These are phyloP conservation scores for Trypanosoma scelopori DNA, from an alignment of 208 protist species.

Conservation along the genomic window DNA sequence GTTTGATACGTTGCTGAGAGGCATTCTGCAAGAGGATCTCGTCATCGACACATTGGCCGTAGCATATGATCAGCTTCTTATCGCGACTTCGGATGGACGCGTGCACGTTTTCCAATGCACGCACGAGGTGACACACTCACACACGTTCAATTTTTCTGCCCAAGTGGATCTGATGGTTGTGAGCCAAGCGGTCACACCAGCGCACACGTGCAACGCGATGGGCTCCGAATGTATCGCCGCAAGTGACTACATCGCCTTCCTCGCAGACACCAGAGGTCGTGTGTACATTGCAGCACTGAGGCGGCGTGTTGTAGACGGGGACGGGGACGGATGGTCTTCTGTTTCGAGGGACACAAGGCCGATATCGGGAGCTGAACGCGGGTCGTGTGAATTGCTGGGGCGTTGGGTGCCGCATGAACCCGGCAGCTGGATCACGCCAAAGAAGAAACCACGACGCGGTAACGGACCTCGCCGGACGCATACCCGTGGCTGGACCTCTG, in stretches of 20 bases:
- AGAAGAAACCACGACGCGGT: background rate
- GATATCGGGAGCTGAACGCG: too few relatives aligned
- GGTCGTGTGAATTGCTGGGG: background rate
- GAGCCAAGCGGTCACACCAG: too few relatives aligned
- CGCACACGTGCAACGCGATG: background rate
- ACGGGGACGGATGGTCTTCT: too few relatives aligned
- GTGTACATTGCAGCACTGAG: constrained; percentile 9
- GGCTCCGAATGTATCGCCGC: background rate
- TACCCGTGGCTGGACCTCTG: background rate
- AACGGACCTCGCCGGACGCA: background rate
- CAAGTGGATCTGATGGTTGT: constrained; percentile 29
- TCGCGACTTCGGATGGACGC: constrained; percentile 27
- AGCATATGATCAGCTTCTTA: constrained; percentile 22
- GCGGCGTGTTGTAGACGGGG: background rate
- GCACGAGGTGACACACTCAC: constrained; percentile 19
- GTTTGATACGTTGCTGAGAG: constrained; percentile 26
- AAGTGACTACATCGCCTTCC: constrained; percentile 2
- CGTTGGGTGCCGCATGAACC: constrained; percentile 1
- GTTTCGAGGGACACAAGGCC: too few relatives aligned
- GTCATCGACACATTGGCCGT: constrained; percentile 12
- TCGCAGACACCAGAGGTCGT: constrained; percentile 6
- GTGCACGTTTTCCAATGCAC: constrained; percentile 33
- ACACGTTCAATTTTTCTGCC: constrained; percentile 18
- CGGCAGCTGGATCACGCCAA: background rate
- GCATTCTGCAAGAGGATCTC: constrained; percentile 21